phyloP scores from a whole-genome alignment of 2,329 filamentous ascomycete species.

The Proliferodiscus dingleyae region DNA sequence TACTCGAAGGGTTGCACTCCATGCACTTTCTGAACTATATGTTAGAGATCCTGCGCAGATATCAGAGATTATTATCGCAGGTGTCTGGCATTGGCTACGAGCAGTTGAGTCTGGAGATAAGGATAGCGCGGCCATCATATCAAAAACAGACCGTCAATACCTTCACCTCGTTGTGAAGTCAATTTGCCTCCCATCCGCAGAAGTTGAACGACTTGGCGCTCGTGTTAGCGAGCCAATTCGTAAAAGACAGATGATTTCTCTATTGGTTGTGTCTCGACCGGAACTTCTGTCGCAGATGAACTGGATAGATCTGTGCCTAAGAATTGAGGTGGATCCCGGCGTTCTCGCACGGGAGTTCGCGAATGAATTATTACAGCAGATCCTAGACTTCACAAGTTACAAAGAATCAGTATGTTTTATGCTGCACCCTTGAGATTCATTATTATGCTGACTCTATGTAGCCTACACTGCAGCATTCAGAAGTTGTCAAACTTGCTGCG shows the following conservation, averaged over 20 bases:
- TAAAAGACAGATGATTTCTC: constrained; percentile 66
- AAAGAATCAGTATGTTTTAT: constrained; percentile 48
- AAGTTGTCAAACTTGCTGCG: constrained; percentile 60
- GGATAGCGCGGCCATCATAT: constrained; percentile 63
- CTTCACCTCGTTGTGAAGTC: constrained; percentile 58
- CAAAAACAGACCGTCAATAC: constrained; percentile 60
- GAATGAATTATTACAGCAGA: constrained; percentile 61
- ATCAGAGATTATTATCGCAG: constrained; percentile 60
- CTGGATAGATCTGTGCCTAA: constrained; percentile 88
- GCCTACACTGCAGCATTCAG: constrained; percentile 31
- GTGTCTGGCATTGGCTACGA: constrained; percentile 76
- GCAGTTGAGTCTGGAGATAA: constrained; percentile 67
- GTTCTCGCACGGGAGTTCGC: constrained; percentile 62
- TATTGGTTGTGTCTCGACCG: constrained; percentile 73
- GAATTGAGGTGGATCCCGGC: constrained; percentile 77
- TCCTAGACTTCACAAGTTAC: constrained; percentile 47
- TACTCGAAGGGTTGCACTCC: constrained; percentile 58
- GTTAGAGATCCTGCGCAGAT: constrained; percentile 51
- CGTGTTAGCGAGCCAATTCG: constrained; percentile 46
- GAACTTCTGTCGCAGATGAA: constrained; percentile 71
- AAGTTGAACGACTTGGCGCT: constrained; percentile 40
- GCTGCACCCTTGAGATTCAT: neutral
- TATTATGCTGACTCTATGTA: constrained; percentile 14
- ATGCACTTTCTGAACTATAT: constrained; percentile 62
- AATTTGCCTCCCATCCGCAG: constrained; percentile 57